Evolutionary conservation across 2,329 filamentous ascomycete genomes (phyloP), one percentile per base, ranked within the genome.

Genomic region (Samsoniella hepiali): DNA sequence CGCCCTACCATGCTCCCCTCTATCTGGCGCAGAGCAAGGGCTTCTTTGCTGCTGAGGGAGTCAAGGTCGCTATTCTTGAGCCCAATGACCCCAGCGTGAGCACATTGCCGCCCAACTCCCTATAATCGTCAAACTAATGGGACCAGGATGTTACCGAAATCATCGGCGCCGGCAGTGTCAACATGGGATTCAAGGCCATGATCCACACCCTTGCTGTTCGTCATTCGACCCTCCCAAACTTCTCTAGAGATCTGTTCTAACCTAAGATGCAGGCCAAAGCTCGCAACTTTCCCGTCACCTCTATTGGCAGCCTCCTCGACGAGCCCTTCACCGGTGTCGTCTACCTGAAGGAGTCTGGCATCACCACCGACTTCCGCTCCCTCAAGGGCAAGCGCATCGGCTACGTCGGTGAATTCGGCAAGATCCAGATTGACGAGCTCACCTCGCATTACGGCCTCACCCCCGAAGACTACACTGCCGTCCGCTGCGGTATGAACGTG

Each of bases 181-280:
- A 92, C 72, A 84, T 92, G 71, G 90, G 89, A 51, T 91, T 91
- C 83, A 93, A 92, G 76, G 89, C 90, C 67, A 92, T 93, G 89
- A 93, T 93, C 68, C 90, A 93, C 72, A 92, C 89, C 9, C 83
- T 93, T 65, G 89, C 89, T 63, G 86, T 88, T 40, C 49, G 50
- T 59, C 44, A 34, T 17, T 5, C 9, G 17, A 3, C 17, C 31
- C 10, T 15, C n/a, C 13, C 27, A 32, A 11, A 44, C 2, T 32
- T 13, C 13, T 47, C 3, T 27, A 47, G 2, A 40, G 38, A 27
- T 34, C 64, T 56, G 66, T 3, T 56, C 57, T 29, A 65, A 62
- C 58, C 15, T 42, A 11, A 15, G 22, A 53, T 6, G 11, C 65
- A 88, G 85, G 89, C 89, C 72, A 91, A 91, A 76, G 89, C 90